A percentile compares a stretch with the other conserved stretches of the same genome.
These are phyloP conservation scores for Lasiosphaeria ovina DNA, from an alignment of 495 filamentous ascomycete genomes.

Conservation along the genomic window DNA sequence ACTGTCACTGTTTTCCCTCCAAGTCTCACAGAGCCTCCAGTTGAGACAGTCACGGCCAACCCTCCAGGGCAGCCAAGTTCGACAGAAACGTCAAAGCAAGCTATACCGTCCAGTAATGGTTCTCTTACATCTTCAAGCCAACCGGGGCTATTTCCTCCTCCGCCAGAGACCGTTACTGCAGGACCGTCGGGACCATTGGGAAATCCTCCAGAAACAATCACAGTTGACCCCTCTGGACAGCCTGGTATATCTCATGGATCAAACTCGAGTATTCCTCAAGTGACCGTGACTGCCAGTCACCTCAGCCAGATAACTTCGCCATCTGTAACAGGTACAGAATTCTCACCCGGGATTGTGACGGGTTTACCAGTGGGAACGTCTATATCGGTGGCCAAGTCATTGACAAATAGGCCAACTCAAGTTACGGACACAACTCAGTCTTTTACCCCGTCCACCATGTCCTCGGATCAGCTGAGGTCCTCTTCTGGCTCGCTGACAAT, in stretches of 20 bases:
- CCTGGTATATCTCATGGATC: background rate
- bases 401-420: background rate
- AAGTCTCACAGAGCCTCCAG: background rate
- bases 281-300: conserved; percentile 2
- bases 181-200: background rate
- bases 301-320: conserved; percentile 2
- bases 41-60: conserved; percentile 6
- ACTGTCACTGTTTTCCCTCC: conserved; percentile 17
- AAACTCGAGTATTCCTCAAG: background rate
- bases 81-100: background rate
- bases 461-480: background rate
- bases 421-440: conserved; percentile 5
- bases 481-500: conserved; percentile 2
- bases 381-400: background rate
- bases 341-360: background rate
- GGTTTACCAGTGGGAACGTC: background rate
- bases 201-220: conserved; percentile 2
- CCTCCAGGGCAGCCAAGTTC: conserved; percentile 6
- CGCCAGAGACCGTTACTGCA: conserved; percentile 4
- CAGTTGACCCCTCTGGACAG: background rate
- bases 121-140: conserved; percentile 13
- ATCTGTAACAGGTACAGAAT: background rate
- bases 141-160: background rate
- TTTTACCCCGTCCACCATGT: background rate
- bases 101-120: conserved; percentile 3